Conservation (phyloP, 257 asterid species). For the Rubia yunnanensis region DNA sequence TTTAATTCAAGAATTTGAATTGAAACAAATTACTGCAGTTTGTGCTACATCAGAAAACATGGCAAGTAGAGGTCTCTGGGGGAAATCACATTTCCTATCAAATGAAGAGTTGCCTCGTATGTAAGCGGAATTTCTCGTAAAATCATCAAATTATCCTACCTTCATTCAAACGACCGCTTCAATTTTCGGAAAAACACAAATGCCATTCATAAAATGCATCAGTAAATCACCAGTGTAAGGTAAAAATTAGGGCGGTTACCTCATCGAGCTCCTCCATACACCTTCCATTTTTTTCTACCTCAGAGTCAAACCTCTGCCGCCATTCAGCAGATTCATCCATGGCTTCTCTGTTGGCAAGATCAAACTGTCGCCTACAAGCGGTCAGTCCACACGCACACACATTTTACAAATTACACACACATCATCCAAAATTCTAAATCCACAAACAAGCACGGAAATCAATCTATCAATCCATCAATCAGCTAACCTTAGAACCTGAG, state of each 20-base stretch:
- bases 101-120: not conserved
- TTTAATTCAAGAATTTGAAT: not conserved
- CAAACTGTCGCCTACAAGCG: constrained; percentile 75
- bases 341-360: constrained; percentile 96
- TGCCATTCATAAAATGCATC: not conserved
- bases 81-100: not conserved
- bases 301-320: constrained; percentile 77
- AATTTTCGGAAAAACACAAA: not conserved
- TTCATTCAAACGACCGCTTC: not conserved
- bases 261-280: constrained; percentile 51
- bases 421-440: not conserved
- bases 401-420: not conserved
- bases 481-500: constrained; percentile 51
- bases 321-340: constrained; percentile 99
- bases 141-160: no score
- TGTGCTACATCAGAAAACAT: no score
- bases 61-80: not conserved
- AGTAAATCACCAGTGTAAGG: not conserved
- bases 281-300: constrained; percentile 36
- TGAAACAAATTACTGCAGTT: not conserved
- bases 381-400: not conserved
- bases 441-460: not conserved
- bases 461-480: not conserved
- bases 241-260: constrained; percentile 29
- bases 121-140: no score